Evolutionary conservation across 2,329 filamentous ascomycete species (phyloP), one percentile per base, ranked within the genome.

Genomic region (Hymenoscyphus occultus): DNA sequence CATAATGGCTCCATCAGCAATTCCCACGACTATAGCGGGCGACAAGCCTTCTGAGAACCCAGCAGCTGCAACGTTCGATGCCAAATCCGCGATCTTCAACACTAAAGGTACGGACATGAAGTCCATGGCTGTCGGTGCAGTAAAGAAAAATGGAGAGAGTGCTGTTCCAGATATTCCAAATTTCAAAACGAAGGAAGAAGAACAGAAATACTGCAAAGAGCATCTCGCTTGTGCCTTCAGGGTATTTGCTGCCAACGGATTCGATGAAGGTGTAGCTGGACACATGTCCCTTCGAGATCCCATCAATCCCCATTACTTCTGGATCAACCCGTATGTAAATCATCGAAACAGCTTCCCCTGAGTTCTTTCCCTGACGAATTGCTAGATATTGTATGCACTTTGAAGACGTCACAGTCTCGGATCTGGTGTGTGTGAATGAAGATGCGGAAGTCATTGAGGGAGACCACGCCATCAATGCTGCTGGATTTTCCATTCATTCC

Each of bases 301-400:
- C 22, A 56, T 62, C 31, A 78, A 66, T 22, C 56, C 61, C 39
- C 48, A 69, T 22, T 40, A 45, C 28, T 69, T 71, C 56, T 71
- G 69, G 69, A 67, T 67, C 16, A 71, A 67, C 56, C 67, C 68
- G 28, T 61, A 28, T 1, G 39, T 51, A 3, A 12, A 35, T 90
- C 72, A 87, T 82, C 5, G 76, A 87, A 65, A 78, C 91, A 59
- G 86, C 84, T 67, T 86, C 87, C 0, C 83, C 81, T 1, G 87
- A 91, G 72, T 86, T 91, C 83, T 84, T 91, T 58, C 82, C 19
- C 45, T 64, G 10, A 58, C 39, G 9, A 54, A 12, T 19, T 1
- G 4, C 2, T 12, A 51, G 45, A 51, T 51, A 51, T 28, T 51
- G 45, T 22, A 51, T 40, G 40, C 59, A 65, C 39, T 70, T 68